Conservation (phyloP, 306 rosid genomes). For the Prunus fruticosa region DNA sequence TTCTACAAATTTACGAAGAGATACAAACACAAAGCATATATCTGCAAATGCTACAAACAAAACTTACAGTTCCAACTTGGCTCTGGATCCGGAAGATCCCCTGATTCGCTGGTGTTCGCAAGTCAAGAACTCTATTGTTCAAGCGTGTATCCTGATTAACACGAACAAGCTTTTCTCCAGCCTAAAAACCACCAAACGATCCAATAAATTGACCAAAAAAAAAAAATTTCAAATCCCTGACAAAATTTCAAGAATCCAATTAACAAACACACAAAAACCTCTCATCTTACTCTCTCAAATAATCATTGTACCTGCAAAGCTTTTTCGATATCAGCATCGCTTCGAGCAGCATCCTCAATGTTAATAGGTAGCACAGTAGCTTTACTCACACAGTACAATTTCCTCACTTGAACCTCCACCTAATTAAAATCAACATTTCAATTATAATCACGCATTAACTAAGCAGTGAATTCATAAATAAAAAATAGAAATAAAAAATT, state of each 20-base stretch:
- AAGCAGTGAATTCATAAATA: background rate
- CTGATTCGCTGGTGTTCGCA: constrained; percentile 81
- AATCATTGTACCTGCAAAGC: constrained; percentile 53
- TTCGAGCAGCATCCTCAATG: constrained; percentile 88
- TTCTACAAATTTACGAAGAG: background rate
- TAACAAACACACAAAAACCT: background rate
- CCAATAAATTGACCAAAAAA: constrained; percentile 11
- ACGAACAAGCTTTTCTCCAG: constrained; percentile 75
- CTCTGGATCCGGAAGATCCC: constrained; percentile 70
- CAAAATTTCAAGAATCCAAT: background rate
- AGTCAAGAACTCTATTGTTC: constrained; percentile 67
- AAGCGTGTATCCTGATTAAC: constrained; percentile 91
- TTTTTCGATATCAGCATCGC: constrained; percentile 71
- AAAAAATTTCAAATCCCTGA: background rate
- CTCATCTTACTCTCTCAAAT: background rate
- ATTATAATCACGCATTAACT: background rate
- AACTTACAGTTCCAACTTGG: constrained; percentile 54
- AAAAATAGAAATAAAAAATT: background rate
- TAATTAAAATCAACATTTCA: constrained; percentile 11
- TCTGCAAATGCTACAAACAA: background rate
- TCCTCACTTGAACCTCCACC: constrained; percentile 91
- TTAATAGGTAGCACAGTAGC: constrained; percentile 72
- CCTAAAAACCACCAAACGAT: constrained; percentile 40
- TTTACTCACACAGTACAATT: constrained; percentile 59
- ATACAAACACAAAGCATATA: background rate